Evolutionary conservation across 176 grass and related monocot species (phyloP).

Genomic region (Bonia amplexicaulis): DNA sequence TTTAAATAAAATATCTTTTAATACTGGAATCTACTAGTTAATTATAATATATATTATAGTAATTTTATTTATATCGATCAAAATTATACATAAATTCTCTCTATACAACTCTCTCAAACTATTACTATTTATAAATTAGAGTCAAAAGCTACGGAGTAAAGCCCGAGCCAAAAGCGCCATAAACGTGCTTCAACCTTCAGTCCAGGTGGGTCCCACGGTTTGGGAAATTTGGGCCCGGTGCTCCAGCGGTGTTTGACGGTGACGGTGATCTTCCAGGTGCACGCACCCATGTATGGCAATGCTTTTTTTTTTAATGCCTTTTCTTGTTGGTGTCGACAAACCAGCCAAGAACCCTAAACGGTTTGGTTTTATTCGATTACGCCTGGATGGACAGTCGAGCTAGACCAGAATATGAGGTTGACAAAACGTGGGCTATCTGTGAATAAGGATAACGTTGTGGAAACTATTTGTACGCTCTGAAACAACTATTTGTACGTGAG

Average conservation of each 20-base stretch:
- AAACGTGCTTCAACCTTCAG: too few species aligned
- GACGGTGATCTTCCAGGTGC: constrained; percentile 14
- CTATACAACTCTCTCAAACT: too few species aligned
- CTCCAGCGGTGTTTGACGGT: neutral
- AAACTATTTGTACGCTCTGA: neutral
- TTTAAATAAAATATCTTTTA: too few species aligned
- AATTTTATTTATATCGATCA: too few species aligned
- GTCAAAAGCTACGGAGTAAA: too few species aligned
- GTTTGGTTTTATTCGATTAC: constrained; percentile 24
- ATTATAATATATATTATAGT: too few species aligned
- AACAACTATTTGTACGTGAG: too few species aligned
- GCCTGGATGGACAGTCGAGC: neutral
- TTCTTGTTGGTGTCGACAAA: constrained; percentile 1
- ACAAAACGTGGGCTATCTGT: neutral
- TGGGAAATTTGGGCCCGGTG: neutral
- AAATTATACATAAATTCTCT: too few species aligned
- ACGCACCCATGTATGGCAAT: constrained; percentile 22
- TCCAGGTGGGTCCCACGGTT: neutral
- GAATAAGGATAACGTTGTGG: neutral
- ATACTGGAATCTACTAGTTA: fast-evolving
- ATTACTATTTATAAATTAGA: too few species aligned
- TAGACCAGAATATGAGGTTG: constrained; percentile 4
- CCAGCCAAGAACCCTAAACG: neutral
- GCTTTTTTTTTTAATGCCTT: neutral
- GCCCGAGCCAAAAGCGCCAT: too few species aligned